Conservation (phyloP, 805 yeast genomes). For the Metschnikowia amazonensis region DNA sequence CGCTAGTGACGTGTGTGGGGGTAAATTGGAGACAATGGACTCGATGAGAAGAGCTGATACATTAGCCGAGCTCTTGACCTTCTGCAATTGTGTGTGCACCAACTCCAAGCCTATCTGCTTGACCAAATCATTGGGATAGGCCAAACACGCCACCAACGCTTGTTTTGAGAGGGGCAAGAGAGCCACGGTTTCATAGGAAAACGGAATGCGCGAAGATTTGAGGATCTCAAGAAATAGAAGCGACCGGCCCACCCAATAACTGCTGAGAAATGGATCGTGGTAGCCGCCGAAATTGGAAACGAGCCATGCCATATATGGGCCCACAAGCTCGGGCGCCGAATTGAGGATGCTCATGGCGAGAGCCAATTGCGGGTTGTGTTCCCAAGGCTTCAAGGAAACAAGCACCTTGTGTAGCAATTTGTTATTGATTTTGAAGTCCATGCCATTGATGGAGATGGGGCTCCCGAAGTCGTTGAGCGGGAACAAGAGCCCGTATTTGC, state of each 20-base stretch:
- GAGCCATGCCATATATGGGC: constrained; percentile 61
- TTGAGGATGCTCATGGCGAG: constrained; percentile 49
- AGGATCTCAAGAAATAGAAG: constrained; percentile 57
- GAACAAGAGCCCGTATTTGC: constrained; percentile 43
- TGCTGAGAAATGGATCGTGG: constrained; percentile 74
- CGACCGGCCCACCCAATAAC: constrained; percentile 80
- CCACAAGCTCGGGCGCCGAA: constrained; percentile 63
- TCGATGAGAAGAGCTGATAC: constrained; percentile 15
- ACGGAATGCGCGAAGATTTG: constrained; percentile 50
- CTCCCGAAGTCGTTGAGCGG: constrained; percentile 50
- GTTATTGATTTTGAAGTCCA: constrained; percentile 59
- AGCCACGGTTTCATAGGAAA: constrained; percentile 48
- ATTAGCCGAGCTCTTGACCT: constrained; percentile 25
- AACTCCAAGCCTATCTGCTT: constrained; percentile 64
- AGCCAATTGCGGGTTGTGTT: constrained; percentile 58
- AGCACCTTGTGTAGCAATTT: constrained; percentile 61
- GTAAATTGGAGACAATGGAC: constrained; percentile 35
- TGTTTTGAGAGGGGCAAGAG: constrained; percentile 62
- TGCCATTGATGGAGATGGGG: constrained; percentile 44
- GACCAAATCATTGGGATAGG: constrained; percentile 44
- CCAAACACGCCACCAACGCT: constrained; percentile 55
- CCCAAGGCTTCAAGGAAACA: constrained; percentile 76
- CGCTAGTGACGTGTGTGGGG: constrained; percentile 38
- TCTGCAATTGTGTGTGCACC: constrained; percentile 53
- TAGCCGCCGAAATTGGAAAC: constrained; percentile 57